These are phyloP conservation scores for Pseudozyma tsukubaensis DNA, from an alignment of 1,284 basidiomycete genomes.

Conservation along the genomic window DNA sequence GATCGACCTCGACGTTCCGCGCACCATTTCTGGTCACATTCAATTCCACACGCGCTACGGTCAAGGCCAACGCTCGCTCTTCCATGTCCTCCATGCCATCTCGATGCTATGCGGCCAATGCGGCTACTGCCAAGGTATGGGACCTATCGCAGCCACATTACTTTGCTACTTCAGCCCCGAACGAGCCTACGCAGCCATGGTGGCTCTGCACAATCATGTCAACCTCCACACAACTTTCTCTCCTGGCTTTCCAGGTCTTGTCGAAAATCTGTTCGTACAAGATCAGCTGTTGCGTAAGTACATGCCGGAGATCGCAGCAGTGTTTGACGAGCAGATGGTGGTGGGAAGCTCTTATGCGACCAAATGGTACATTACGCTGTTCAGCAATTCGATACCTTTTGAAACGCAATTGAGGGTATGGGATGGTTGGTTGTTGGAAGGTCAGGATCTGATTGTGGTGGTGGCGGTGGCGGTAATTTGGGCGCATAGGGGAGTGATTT, in stretches of 20 bases:
- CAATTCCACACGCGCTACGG: slow-evolving; percentile 96
- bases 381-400: slow-evolving; percentile 92
- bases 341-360: slow-evolving; percentile 94
- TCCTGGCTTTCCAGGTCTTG: slow-evolving; percentile 93
- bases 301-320: slow-evolving; percentile 87
- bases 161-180: slow-evolving; percentile 81
- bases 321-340: slow-evolving; percentile 81
- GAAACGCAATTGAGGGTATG: slow-evolving; percentile 92
- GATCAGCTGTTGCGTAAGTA: slow-evolving; percentile 84
- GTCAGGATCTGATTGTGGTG: slow-evolving; percentile 86
- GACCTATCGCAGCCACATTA: slow-evolving; percentile 92
- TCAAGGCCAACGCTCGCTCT: slow-evolving; percentile 75
- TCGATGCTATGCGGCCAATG: slow-evolving; percentile 86
- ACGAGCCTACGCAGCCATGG: slow-evolving; percentile 84
- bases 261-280: slow-evolving; percentile 93
- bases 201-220: slow-evolving; percentile 80
- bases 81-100: slow-evolving; percentile 92
- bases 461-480: slow-evolving; percentile 88
- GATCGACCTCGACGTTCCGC: slow-evolving; percentile 96
- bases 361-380: slow-evolving; percentile 98
- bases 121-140: slow-evolving; percentile 99
- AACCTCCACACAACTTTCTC: slow-evolving; percentile 87
- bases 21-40: slow-evolving; percentile 94
- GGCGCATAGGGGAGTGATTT: slow-evolving; percentile 74
- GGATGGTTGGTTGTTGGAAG: slow-evolving; percentile 92